Evolutionary conservation across 768 basidiomycete genomes (phyloP), one percentile per base, ranked within the genome.

Genomic region (Amanita pseudoporphyria): DNA sequence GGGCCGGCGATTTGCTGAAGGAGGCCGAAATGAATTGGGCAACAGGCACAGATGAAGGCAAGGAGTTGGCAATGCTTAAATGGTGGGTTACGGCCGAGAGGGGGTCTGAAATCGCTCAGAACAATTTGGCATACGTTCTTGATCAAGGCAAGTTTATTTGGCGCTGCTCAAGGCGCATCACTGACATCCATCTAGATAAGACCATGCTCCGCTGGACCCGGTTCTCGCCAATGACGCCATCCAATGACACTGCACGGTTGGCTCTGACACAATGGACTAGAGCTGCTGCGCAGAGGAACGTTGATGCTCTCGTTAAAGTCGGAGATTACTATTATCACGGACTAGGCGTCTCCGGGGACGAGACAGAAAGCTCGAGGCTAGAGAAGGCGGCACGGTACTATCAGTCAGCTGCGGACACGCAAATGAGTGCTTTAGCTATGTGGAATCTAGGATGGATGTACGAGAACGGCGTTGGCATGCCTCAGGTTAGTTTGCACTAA

Each of bases 371-470:
- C 1, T 59, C 71, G 16, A 77, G 87, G 14, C 81, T 82, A 62
- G 93, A 95, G 63, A 92, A 92, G 57, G 96, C 96, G 0, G 93
- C 88, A 1, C 80, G 84, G 22, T 97, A 89, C 61, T 99, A 99
- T 59, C 92, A 89, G 60, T 86, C 88, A 26, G 96, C 96, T 3
- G 91, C 89, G 2, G 91, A 93, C 55, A 94, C 90, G 2, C 89
- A 94, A 53, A 57, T 86, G 58, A 96, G 92, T 57, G 92, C 96
- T 1, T 71, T 98, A 54, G 93, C 96, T 1, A 90, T 96, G 83
- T 97, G 92, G 92, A 96, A 97, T 60, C 68, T 98, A 9, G 96
- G 95, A 1, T 97, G 90, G 89, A 98, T 98, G 96, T 98, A 97
- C 63, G 95, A 98, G 68, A 90, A 92, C 57, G 96, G 96, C 0